These are phyloP conservation scores for Cornus suecica DNA, from an alignment of 148 eudicot genomes.

Conservation along the genomic window DNA sequence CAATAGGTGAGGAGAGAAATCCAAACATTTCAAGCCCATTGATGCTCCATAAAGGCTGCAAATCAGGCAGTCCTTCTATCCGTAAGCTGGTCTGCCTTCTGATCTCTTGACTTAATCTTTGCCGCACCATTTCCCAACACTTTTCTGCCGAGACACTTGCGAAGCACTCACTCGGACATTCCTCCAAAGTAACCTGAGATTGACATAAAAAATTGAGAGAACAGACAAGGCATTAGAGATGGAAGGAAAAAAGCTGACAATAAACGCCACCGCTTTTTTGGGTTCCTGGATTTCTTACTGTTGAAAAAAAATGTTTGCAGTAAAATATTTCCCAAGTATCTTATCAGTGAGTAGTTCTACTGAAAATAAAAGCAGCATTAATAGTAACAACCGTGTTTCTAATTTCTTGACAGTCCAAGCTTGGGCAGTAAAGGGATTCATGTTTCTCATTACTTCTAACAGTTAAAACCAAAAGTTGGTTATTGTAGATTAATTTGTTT, in stretches of 20 bases:
- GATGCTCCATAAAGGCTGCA: constrained; percentile 25
- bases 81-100: constrained; percentile 14
- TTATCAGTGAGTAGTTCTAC: not conserved
- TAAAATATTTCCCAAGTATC: not conserved
- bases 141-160: constrained; percentile 22
- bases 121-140: constrained; percentile 47
- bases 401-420: not conserved
- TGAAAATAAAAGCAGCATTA: not conserved
- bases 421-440: not conserved
- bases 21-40: constrained; percentile 62
- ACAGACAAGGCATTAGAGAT: not conserved
- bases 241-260: not conserved
- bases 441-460: not conserved
- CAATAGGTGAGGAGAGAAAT: constrained; percentile 37
- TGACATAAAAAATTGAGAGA: not conserved
- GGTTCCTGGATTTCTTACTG: not conserved
- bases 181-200: constrained; percentile 45
- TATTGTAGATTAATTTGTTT: not conserved
- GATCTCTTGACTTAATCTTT: constrained; percentile 38
- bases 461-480: not conserved
- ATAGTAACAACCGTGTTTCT: not conserved
- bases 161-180: constrained; percentile 35
- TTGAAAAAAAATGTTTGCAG: not conserved
- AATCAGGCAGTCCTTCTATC: constrained; percentile 19
- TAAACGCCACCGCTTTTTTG: not conserved